These are phyloP conservation scores for Przewalskia tangutica DNA, from an alignment of 257 asterid genomes.

Conservation along the genomic window DNA sequence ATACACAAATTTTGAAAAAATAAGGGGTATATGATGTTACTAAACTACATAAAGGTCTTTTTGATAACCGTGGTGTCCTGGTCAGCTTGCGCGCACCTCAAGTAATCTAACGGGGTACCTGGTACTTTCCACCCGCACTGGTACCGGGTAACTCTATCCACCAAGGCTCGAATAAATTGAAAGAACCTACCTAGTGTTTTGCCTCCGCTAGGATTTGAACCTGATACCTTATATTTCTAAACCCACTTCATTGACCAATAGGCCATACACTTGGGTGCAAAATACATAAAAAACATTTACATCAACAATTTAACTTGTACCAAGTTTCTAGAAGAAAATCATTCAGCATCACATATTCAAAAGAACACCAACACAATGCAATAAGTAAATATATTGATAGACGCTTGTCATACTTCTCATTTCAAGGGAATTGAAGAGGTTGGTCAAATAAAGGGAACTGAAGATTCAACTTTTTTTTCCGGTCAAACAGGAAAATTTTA, in stretches of 20 bases:
- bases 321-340: background rate
- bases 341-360: background rate
- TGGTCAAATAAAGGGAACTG: background rate
- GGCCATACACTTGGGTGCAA: no score
- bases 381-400: background rate
- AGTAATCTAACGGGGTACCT: no score
- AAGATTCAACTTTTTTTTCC: background rate
- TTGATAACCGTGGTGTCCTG: no score
- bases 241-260: no score
- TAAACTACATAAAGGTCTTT: background rate
- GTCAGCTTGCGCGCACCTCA: no score
- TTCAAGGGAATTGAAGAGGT: background rate
- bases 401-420: background rate
- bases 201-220: no score
- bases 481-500: no score
- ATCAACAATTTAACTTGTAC: background rate
- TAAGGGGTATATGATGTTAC: background rate
- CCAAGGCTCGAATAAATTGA: no score
- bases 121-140: no score
- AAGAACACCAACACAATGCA: background rate
- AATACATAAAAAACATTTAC: background rate
- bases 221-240: no score
- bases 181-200: no score
- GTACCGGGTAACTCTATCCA: no score
- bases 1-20: background rate